phyloP scores from a whole-genome alignment of 331 rosid genomes.

The Pyrus hybrid region DNA sequence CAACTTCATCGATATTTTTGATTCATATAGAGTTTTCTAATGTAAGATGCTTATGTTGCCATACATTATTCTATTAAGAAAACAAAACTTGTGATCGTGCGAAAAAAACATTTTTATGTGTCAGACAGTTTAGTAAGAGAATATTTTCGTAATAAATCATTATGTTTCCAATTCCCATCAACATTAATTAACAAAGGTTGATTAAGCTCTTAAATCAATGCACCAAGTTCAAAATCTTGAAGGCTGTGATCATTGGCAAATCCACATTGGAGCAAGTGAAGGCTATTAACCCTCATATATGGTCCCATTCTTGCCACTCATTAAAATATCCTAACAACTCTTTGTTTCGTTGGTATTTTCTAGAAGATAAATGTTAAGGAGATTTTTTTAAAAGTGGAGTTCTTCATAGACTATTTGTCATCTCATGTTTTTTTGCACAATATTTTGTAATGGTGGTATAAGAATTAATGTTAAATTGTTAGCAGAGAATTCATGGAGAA shows the following conservation, averaged over 20 bases:
- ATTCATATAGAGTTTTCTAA: background rate
- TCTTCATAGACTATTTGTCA: accelerated
- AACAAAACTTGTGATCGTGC: background rate
- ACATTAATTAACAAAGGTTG: background rate
- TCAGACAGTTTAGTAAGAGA: background rate
- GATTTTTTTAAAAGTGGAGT: too few relatives aligned
- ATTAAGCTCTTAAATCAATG: background rate
- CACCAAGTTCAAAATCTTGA: background rate
- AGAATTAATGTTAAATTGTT: too few relatives aligned
- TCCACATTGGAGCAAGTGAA: background rate
- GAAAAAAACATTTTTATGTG: too few relatives aligned
- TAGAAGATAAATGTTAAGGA: accelerated
- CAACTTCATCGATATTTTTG: background rate
- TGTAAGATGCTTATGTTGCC: background rate
- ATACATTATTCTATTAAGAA: background rate
- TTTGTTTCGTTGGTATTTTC: too few relatives aligned
- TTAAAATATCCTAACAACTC: too few relatives aligned
- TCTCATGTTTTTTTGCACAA: accelerated
- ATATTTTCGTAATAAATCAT: too few relatives aligned
- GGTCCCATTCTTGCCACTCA: background rate
- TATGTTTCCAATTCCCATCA: background rate
- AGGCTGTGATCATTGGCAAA: background rate
- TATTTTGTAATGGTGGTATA: too few relatives aligned
- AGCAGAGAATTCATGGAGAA: too few relatives aligned
- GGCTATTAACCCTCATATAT: background rate